Evolutionary conservation across 2,329 filamentous ascomycete genomes (phyloP), one percentile per base, ranked within the genome.

Genomic region (Myriosclerotinia scirpicola): DNA sequence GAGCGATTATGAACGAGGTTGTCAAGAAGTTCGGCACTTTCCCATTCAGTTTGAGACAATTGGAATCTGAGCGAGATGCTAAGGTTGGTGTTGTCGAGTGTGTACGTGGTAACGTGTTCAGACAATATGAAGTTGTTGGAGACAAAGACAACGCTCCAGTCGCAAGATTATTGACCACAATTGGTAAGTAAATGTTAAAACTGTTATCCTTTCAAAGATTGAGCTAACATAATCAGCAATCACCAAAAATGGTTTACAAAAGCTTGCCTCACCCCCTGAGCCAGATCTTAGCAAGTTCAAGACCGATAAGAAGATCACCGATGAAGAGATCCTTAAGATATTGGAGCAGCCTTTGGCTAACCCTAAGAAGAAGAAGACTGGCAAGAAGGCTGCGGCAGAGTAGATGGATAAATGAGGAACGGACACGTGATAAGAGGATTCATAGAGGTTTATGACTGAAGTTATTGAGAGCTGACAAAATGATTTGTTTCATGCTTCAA

Each of bases 11-110:
- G 64, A 96, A 93, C 56, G 95, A 98, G 82, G 90, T 97, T 69
- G 90, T 96, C 79, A 96, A 94, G 88, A 97, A 94, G 83, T 99
- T 98, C 77, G 93, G 94, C 72, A 92, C 87, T 70, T 99, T 99
- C 85, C 95, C 95, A 74, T 99, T 99, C 87, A 96, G 92, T 81
- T 85, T 98, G 83, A 87, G 95, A 77, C 95, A 99, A 83, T 87
- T 99, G 70, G 94, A 97, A 70, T 94, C 98, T 76, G 95, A 99
- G 86, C 90, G 94, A 77, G 89, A 93, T 72, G 95, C 92, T 68
- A 91, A 98, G 90, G 90, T 95, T 81, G 95, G 95, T 76, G 90
- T 98, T 67, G 90, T 98, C 67, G 95, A 99, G 82, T 97, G 94
- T 80, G 94, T 98, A 66, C 91, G 95, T 75, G 88, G 90, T 75